Evolutionary conservation across 257 asterid genomes (phyloP), one percentile per base, ranked within the genome.

Genomic region (Solanum boliviense): DNA sequence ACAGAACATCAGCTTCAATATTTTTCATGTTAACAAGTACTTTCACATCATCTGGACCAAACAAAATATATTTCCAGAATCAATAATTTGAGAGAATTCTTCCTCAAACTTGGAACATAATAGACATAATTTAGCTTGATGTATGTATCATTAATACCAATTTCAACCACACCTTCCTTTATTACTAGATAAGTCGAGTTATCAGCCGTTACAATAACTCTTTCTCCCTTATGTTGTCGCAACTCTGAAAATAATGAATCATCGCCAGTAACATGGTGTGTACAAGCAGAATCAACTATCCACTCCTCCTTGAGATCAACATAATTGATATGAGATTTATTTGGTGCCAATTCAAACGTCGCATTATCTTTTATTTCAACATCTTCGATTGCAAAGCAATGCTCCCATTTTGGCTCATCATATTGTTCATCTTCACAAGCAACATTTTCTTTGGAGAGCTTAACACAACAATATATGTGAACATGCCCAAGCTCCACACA

Each of bases 21-120:
- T 52, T 52, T 18, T 52, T 52, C n/a, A 52, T 16, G 62, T 76
- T 79, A 16, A 75, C 75, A 71, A 86, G 52, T 9, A 88, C 35
- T 23, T 89, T 86, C 18, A 89, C 60, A 81, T 85, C 91, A 29
- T 87, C 31, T 7, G 81, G 87, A 62, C 88, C 23, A 36, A 90
- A 86, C 18, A 88, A 46, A 67, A 86, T 74, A 84, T 78, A 88
- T 58, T 87, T 67, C 58, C 29, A 70, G 83, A 90, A 31, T 86
- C 13, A 3, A 65, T 86, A 21, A 90, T 86, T 34, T 88, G 89
- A 25, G 90, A 79, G 2, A 88, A 12, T 8, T 67, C 23, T 89
- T 48, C 34, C 38, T 83, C 65, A 87, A 86, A 46, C 88, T 36
- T 68, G 15, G 86, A 70, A 85, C 83, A 85, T 85, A 89, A 56